Percentiles rank a stretch among this genome's conserved stretches.
Evolutionary conservation across 257 asterid genomes (phyloP).

Genomic region (Plantago ovata): DNA sequence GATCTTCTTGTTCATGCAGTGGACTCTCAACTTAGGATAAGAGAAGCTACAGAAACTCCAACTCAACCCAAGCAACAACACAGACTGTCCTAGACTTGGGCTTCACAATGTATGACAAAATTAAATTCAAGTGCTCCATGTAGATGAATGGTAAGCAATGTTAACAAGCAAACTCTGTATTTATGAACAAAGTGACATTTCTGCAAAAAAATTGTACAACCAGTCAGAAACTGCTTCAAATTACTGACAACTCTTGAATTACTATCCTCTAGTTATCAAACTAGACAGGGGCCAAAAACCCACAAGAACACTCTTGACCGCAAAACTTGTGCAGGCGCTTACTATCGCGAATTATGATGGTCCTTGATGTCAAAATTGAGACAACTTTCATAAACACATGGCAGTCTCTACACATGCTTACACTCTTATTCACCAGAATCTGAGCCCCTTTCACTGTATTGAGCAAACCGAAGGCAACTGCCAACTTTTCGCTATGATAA

Average conservation of each 20-base stretch:
- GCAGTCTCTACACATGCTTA: constrained; percentile 79
- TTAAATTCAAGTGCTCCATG: neutral
- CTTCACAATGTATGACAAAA: no score
- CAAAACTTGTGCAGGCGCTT: constrained; percentile 73
- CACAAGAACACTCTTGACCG: constrained; percentile 74
- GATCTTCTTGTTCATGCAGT: neutral
- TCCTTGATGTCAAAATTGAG: constrained; percentile 53
- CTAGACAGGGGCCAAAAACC: constrained; percentile 62
- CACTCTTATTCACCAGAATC: constrained; percentile 64
- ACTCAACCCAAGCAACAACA: no score
- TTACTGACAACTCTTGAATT: neutral
- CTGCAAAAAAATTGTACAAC: neutral
- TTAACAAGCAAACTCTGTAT: neutral
- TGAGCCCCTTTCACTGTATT: constrained; percentile 39
- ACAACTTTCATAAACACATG: constrained; percentile 63
- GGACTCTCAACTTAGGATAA: neutral
- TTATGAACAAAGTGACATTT: neutral
- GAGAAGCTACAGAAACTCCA: no score
- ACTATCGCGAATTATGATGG: constrained; percentile 65
- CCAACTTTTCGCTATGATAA: constrained; percentile 82
- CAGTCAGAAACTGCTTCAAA: neutral
- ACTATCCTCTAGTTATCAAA: constrained; percentile 20
- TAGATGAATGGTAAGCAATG: neutral
- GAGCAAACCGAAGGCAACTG: constrained; percentile 73
- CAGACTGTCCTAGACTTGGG: neutral